These are phyloP conservation scores for Paxillus ammoniavirescens DNA, from an alignment of 768 basidiomycete species.

Conservation along the genomic window DNA sequence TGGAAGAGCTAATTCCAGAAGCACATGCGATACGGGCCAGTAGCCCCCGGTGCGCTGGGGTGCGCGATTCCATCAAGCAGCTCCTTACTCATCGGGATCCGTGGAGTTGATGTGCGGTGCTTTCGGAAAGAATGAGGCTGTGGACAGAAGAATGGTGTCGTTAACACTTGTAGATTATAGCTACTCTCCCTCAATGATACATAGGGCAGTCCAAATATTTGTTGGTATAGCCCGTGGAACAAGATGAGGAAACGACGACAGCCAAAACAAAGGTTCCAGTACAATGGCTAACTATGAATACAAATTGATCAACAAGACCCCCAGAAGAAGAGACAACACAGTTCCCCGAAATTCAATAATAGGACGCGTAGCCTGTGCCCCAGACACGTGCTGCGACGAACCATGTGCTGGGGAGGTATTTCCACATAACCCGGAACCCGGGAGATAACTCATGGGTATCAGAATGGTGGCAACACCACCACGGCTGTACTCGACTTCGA, in stretches of 20 bases:
- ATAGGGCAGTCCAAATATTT: neutral
- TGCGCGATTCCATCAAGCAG: conserved; percentile 33
- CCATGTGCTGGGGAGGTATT: neutral
- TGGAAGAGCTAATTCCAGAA: conserved; percentile 56
- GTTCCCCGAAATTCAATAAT: neutral
- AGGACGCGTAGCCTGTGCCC: neutral
- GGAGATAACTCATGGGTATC: conserved; percentile 37
- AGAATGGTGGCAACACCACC: conserved; percentile 65
- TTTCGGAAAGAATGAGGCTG: neutral
- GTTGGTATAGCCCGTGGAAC: neutral
- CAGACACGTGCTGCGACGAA: conserved; percentile 6
- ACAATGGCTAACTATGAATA: conserved; percentile 1
- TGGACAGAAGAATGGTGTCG: neutral
- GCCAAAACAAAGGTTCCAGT: neutral
- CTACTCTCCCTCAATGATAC: neutral
- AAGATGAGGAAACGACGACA: neutral
- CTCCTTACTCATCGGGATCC: conserved; percentile 18
- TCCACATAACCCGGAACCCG: conserved; percentile 40
- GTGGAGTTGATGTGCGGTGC: conserved; percentile 5
- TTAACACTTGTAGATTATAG: neutral
- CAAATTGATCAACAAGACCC: neutral
- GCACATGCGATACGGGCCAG: conserved; percentile 53
- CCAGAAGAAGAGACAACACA: conserved; percentile 9
- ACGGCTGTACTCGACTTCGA: conserved; percentile 59
- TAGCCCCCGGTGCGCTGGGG: conserved; percentile 52